phyloP scores from a whole-genome alignment of 2,329 filamentous ascomycete genomes.

The Pestalotiopsis sp. region DNA sequence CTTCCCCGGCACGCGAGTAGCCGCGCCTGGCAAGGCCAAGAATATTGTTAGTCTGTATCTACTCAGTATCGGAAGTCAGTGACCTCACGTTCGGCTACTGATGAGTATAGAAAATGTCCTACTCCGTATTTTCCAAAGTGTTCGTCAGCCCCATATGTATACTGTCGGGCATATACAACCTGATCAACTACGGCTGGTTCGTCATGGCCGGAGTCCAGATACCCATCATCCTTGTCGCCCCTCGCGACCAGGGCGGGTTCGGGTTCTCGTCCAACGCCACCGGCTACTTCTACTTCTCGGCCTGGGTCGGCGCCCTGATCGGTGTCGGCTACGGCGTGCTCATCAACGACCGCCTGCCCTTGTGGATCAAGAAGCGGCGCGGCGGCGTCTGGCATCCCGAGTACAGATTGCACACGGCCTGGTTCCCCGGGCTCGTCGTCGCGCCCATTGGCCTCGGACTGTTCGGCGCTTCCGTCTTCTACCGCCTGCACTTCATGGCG shows the following conservation, averaged over 20 bases:
- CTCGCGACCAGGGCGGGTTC: neutral
- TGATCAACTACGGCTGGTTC: constrained; percentile 2
- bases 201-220: neutral
- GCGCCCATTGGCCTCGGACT: constrained; percentile 1
- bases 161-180: neutral
- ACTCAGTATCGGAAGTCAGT: neutral
- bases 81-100: neutral
- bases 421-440: neutral
- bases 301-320: neutral
- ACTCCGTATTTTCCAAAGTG: neutral
- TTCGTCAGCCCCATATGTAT: neutral
- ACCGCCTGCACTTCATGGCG: constrained; percentile 6
- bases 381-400: constrained; percentile 3
- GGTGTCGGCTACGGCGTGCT: neutral
- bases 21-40: neutral
- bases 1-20: neutral
- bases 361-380: neutral
- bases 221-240: neutral
- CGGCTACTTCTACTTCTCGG: neutral
- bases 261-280: neutral
- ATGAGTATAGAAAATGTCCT: neutral
- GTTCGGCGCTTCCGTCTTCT: neutral
- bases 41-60: neutral
- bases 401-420: neutral
- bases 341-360: neutral